Conservation (phyloP, 306 rosid species). For the Quercus wislizeni region DNA sequence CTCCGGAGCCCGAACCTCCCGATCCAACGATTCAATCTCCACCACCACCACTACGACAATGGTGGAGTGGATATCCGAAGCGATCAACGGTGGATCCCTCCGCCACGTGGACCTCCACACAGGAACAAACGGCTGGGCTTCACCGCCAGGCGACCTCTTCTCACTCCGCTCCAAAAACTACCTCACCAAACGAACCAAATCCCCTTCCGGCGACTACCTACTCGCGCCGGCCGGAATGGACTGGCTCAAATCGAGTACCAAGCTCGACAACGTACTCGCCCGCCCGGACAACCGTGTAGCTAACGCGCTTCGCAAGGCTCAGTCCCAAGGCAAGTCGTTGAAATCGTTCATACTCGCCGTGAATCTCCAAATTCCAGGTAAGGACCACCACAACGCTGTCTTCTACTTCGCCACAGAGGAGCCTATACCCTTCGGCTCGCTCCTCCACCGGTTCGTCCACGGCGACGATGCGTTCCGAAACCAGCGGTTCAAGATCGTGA, state of each 20-base stretch:
- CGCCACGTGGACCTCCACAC: constrained; percentile 62
- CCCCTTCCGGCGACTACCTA: constrained; percentile 71
- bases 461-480: constrained; percentile 77
- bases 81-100: constrained; percentile 66
- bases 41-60: not conserved
- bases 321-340: constrained; percentile 46
- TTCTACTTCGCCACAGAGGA: constrained; percentile 79
- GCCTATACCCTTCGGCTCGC: constrained; percentile 62
- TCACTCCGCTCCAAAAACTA: constrained; percentile 58
- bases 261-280: constrained; percentile 76
- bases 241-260: constrained; percentile 74
- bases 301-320: constrained; percentile 51
- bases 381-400: constrained; percentile 85
- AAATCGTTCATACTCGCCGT: constrained; percentile 83
- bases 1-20: constrained; percentile 27
- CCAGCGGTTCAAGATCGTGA: constrained; percentile 87
- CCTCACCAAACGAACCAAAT: constrained; percentile 49
- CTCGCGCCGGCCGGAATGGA: constrained; percentile 77
- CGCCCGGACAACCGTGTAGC: constrained; percentile 74
- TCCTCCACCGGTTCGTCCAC: constrained; percentile 61
- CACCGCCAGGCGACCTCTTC: constrained; percentile 87
- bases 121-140: constrained; percentile 90
- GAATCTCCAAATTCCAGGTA: constrained; percentile 85
- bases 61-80: constrained; percentile 54
- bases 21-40: constrained; percentile 29